Conservation (phyloP, 495 filamentous ascomycete genomes). For the Apiosordaria backusii region DNA sequence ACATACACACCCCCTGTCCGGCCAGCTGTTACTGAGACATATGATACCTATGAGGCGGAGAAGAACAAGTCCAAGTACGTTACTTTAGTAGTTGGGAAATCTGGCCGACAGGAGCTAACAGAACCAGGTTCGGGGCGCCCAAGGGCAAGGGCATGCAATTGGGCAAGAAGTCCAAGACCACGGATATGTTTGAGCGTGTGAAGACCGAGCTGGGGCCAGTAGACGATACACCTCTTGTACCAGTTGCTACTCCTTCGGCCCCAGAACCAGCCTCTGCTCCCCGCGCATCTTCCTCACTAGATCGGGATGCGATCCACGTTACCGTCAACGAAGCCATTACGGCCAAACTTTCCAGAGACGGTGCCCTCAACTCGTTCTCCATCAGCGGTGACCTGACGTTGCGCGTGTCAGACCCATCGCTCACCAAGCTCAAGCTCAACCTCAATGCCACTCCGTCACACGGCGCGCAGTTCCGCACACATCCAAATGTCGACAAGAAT, state of each 20-base stretch:
- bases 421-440: slow-evolving; percentile 84
- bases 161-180: slow-evolving; percentile 95
- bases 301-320: slow-evolving; percentile 78
- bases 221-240: slow-evolving; percentile 71
- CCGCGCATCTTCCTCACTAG: slow-evolving; percentile 60
- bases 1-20: slow-evolving; percentile 81
- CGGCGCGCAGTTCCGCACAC: slow-evolving; percentile 83
- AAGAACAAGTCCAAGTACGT: slow-evolving; percentile 87
- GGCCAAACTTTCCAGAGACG: slow-evolving; percentile 82
- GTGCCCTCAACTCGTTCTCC: slow-evolving; percentile 73
- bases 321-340: slow-evolving; percentile 84
- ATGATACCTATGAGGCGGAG: slow-evolving; percentile 91
- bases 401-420: slow-evolving; percentile 77
- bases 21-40: slow-evolving; percentile 70
- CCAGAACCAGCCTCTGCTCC: slow-evolving; percentile 56
- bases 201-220: slow-evolving; percentile 76
- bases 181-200: slow-evolving; percentile 95
- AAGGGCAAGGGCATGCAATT: slow-evolving; percentile 98
- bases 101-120: slow-evolving; percentile 19
- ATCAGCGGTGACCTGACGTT: slow-evolving; percentile 89
- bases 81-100: background rate
- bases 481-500: slow-evolving; percentile 89
- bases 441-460: slow-evolving; percentile 68
- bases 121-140: slow-evolving; percentile 52
- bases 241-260: slow-evolving; percentile 56